These are phyloP conservation scores for Nymphaea colorata DNA, from an alignment of 164 flowering plant species.

Conservation along the genomic window DNA sequence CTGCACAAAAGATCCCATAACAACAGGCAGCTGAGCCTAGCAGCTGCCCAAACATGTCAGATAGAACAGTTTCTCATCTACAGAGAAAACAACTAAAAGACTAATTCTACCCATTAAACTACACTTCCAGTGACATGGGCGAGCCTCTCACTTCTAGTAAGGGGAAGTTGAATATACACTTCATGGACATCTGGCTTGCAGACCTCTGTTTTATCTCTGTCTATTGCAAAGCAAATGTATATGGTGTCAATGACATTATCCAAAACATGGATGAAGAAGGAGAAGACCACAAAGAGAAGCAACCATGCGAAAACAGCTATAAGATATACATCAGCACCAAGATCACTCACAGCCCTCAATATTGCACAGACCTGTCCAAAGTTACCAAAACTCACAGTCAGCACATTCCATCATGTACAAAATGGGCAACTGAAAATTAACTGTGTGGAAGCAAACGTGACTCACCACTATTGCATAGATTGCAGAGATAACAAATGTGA, in stretches of 20 bases:
- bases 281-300: conserved; percentile 45
- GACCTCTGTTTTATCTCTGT: conserved; percentile 81
- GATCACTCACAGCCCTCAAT: conserved; percentile 37
- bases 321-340: conserved; percentile 50
- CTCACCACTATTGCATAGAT: conserved; percentile 44
- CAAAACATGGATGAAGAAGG: conserved; percentile 64
- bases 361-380: conserved; percentile 57
- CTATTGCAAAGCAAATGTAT: conserved; percentile 83
- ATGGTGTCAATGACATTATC: conserved; percentile 81
- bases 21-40: no score
- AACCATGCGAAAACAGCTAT: conserved; percentile 53
- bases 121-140: conserved; percentile 3
- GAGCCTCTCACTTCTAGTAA: conserved; percentile 7
- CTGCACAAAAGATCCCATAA: not conserved
- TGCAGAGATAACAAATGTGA: conserved; percentile 42
- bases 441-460: not conserved
- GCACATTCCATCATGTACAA: not conserved
- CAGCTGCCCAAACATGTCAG: not conserved
- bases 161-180: conserved; percentile 9
- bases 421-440: not conserved
- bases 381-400: not conserved
- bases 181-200: conserved; percentile 17
- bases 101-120: not conserved
- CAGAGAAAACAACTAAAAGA: not conserved
- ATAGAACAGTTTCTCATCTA: not conserved